Base-by-base conservation (phyloP, 2,329 filamentous ascomycete species). In the Claviceps pusilla region DNA sequence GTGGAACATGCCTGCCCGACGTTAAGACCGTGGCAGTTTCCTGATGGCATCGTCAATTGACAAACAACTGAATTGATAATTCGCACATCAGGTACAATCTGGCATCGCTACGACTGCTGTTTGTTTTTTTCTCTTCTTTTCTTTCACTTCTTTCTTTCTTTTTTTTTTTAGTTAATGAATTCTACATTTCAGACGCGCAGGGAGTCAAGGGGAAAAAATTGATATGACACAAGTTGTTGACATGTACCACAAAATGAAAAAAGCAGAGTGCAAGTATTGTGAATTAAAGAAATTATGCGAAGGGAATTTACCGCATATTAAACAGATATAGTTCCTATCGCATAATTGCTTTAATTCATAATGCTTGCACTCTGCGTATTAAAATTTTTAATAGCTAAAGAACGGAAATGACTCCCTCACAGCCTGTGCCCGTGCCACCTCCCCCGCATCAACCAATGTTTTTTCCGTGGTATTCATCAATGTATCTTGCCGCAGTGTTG, bases 1-100 rank as follows among this genome's bases (percentile, higher is more conserved):
- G 29, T 56, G 55, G 55, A 50, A 48, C 11, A 48, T 56, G 55
- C 45, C 55, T 16, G 43, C 50, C 42, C 45, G 39, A 11, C 55
- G 29, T 37, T 53, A 48, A 28, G 31, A n/a, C 7, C 42, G 31
- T 41, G 48, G 19, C 51, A 28, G 7, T n/a, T 28, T 31, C 46
- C 16, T 55, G 54, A 55, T 41, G 9, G 35, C 35, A 9, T 37
- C 35, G 31, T 33, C 10, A 37, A 10, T 10, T 11, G 35, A 37
- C 35, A 5, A 45, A 43, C n/a, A 16, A 19, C 42, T 19, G 42
- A 9, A 9, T 24, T 43, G 7, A 48, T 41, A 33, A 7, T 48
- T 19, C 16, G 3, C 43, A 52, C 10, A 41, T 12, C 33, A 53
- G 28, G n/a, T 3, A 53, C 35, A 33, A 33, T 14, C 12, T 33